phyloP scores from a whole-genome alignment of 2,329 filamentous ascomycete species.

The Fusarium sp. region DNA sequence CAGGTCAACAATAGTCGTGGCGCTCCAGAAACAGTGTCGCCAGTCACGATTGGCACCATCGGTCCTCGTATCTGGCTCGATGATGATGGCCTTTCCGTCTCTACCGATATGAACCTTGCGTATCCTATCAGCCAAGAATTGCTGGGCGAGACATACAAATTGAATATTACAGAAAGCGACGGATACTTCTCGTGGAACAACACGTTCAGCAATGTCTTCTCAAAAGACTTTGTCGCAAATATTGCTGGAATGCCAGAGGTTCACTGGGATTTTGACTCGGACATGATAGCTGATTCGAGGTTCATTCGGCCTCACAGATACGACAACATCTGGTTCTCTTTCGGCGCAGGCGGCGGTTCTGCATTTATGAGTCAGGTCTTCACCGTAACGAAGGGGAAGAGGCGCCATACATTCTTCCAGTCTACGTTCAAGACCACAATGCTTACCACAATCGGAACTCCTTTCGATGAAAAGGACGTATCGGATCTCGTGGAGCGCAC shows the following conservation, averaged over 20 bases:
- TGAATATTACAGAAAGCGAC: not conserved
- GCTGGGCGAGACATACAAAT: not conserved
- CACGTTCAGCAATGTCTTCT: constrained; percentile 24
- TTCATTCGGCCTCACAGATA: constrained; percentile 23
- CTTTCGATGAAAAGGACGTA: constrained; percentile 6
- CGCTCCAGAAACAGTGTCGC: not conserved
- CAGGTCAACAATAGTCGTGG: constrained; percentile 1
- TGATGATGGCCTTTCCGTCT: constrained; percentile 19
- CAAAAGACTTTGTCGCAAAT: not conserved
- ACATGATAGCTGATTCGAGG: constrained; percentile 1
- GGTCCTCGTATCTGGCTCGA: constrained; percentile 37
- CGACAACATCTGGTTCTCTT: constrained; percentile 35
- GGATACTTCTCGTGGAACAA: constrained; percentile 26
- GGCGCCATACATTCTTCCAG: constrained; percentile 25
- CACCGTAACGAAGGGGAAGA: constrained; percentile 22
- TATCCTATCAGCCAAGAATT: rapidly evolving
- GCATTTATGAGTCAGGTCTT: constrained; percentile 32
- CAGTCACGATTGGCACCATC: not conserved
- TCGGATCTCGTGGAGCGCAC: constrained; percentile 16
- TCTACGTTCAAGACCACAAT: constrained; percentile 18
- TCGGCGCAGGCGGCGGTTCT: constrained; percentile 28
- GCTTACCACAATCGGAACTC: not conserved
- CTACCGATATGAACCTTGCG: constrained; percentile 4
- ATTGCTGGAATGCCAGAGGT: constrained; percentile 24
- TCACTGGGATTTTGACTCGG: constrained; percentile 26